A percentile compares a stretch with the other conserved stretches of the same genome.
phyloP scores from a whole-genome alignment of 1,139 yeast species.

The Saccharomyces hybrid region DNA sequence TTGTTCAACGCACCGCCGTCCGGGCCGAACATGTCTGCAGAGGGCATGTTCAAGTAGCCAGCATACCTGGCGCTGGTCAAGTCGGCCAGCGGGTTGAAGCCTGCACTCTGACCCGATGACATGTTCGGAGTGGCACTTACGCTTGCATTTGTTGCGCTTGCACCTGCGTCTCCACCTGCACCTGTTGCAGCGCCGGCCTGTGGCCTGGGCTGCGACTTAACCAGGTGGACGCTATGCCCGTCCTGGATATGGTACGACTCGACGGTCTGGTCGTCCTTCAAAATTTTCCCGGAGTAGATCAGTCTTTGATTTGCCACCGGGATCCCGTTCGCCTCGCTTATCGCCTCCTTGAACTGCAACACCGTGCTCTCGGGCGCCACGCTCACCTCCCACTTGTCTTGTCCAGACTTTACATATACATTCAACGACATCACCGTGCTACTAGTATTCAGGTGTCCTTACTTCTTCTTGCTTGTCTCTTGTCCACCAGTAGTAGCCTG shows the following conservation, averaged over 20 bases:
- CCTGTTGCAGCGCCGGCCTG: slow-evolving; percentile 21
- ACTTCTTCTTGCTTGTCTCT: not conserved
- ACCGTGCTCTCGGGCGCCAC: slow-evolving; percentile 52
- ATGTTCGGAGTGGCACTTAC: slow-evolving; percentile 59
- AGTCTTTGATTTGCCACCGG: slow-evolving; percentile 75
- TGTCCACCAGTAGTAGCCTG: not conserved
- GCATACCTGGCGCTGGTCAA: slow-evolving; percentile 94
- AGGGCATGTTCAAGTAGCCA: slow-evolving; percentile 77
- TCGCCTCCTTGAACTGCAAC: slow-evolving; percentile 56
- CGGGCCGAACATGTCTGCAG: slow-evolving; percentile 86
- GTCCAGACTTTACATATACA: slow-evolving; percentile 46
- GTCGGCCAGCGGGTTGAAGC: slow-evolving; percentile 85
- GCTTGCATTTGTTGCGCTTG: slow-evolving; percentile 7
- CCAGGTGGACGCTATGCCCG: slow-evolving; percentile 86
- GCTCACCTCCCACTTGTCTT: slow-evolving; percentile 63
- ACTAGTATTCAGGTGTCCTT: not conserved
- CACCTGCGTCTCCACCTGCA: slow-evolving; percentile 13
- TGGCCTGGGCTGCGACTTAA: slow-evolving; percentile 48
- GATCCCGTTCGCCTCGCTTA: slow-evolving; percentile 53
- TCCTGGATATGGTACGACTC: slow-evolving; percentile 70
- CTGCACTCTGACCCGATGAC: slow-evolving; percentile 74
- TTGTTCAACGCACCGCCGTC: slow-evolving; percentile 75
- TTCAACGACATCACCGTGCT: slow-evolving; percentile 20
- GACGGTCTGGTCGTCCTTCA: slow-evolving; percentile 74
- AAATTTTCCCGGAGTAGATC: slow-evolving; percentile 88